phyloP scores from a whole-genome alignment of 2,329 filamentous ascomycete species.

The Fusarium chuoi region DNA sequence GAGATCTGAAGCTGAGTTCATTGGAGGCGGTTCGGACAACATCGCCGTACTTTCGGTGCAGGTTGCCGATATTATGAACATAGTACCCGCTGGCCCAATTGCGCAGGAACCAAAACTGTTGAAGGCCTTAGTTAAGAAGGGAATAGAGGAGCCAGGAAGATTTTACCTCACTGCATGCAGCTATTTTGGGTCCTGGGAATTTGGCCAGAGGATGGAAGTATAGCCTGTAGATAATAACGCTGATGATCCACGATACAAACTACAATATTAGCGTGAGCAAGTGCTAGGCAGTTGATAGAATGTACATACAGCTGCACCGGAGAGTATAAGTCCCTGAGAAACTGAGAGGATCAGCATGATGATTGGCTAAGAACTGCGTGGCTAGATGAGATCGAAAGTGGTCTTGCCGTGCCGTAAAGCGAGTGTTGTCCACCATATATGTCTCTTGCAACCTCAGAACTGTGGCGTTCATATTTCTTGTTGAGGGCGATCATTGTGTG shows the following conservation, averaged over 20 bases:
- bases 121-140: background rate
- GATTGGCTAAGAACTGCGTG: background rate
- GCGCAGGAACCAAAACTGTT: slow-evolving; percentile 3
- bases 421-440: background rate
- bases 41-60: slow-evolving; percentile 31
- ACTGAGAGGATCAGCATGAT: background rate
- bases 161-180: slow-evolving; percentile 29
- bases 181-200: slow-evolving; percentile 36
- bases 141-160: fast-evolving
- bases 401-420: fast-evolving
- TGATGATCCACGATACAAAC: background rate
- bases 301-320: background rate
- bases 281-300: fast-evolving
- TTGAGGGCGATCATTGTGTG: background rate
- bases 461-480: background rate
- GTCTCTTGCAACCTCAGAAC: too few species aligned
- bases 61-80: background rate
- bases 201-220: slow-evolving; percentile 35
- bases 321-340: background rate
- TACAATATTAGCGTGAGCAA: background rate
- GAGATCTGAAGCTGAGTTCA: slow-evolving; percentile 26
- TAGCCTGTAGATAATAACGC: slow-evolving; percentile 9
- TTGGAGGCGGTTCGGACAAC: slow-evolving; percentile 30
- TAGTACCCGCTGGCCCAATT: background rate
- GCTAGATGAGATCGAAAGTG: background rate